Evolutionary conservation across 108 stramenopile species (phyloP).

Genomic region (Nitzschia putrida): DNA sequence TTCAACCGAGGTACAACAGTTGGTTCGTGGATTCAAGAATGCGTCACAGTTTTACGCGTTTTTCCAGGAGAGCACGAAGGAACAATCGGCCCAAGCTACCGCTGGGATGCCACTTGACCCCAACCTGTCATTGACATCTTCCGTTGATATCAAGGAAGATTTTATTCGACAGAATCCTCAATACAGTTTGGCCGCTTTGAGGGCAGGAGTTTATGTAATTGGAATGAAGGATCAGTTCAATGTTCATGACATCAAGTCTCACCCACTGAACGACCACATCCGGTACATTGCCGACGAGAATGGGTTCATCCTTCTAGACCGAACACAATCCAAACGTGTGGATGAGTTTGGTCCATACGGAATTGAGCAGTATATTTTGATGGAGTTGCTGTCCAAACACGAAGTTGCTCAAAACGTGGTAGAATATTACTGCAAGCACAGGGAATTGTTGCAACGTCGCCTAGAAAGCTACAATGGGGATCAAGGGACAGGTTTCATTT

Average conservation of each 20-base stretch:
- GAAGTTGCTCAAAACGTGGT: constrained; percentile 38
- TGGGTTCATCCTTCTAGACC: constrained; percentile 34
- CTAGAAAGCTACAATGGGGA: constrained; percentile 26
- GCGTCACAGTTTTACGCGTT: constrained; percentile 9
- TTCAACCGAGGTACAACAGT: constrained; percentile 13
- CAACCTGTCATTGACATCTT: background rate
- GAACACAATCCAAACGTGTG: constrained; percentile 14
- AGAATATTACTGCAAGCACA: constrained; percentile 27
- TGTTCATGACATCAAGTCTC: constrained; percentile 20
- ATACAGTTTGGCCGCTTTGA: constrained; percentile 31
- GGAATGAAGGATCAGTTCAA: constrained; percentile 45
- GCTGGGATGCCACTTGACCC: background rate
- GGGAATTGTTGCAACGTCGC: constrained; percentile 24
- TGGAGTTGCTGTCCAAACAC: constrained; percentile 40
- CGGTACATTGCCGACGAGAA: constrained; percentile 32
- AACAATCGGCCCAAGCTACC: background rate
- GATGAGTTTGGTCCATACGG: constrained; percentile 37
- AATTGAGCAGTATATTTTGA: constrained; percentile 40
- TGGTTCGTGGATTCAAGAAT: constrained; percentile 16
- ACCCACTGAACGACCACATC: constrained; percentile 23
- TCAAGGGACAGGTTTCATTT: constrained; percentile 36
- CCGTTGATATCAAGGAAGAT: constrained; percentile 13
- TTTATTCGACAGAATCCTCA: constrained; percentile 33
- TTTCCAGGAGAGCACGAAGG: constrained; percentile 3
- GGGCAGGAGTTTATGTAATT: constrained; percentile 34